Conservation (phyloP, 306 rosid species). For the Prunus davidiana region DNA sequence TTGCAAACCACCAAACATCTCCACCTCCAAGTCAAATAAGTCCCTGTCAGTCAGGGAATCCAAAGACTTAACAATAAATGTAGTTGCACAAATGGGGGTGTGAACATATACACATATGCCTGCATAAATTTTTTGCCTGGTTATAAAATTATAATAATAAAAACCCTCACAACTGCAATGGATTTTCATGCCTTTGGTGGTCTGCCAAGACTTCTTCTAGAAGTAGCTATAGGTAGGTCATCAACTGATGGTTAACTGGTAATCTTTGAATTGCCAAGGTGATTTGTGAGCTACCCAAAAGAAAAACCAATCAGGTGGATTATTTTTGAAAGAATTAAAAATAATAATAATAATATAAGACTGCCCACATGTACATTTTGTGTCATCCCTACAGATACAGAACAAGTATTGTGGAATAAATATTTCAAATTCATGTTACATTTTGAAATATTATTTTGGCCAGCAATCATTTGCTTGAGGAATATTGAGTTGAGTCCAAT, state of each 20-base stretch:
- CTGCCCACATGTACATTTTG: not conserved
- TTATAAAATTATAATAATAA: not conserved
- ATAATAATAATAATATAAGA: not conserved
- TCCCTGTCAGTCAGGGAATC: conserved; percentile 1
- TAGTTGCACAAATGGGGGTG: not conserved
- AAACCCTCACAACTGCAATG: not conserved
- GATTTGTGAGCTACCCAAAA: not conserved
- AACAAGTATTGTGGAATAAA: not conserved
- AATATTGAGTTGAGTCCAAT: conserved; percentile 6
- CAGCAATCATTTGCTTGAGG: not conserved
- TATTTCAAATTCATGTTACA: not conserved
- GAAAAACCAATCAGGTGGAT: not conserved
- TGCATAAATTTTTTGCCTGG: not conserved
- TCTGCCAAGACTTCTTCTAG: not conserved
- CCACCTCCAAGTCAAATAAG: not conserved
- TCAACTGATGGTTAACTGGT: not conserved
- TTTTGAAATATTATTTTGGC: not conserved
- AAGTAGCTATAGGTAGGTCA: not conserved
- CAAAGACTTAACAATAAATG: not conserved
- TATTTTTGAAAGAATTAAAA: not conserved
- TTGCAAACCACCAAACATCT: not conserved
- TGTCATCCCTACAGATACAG: not conserved
- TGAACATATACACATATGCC: not conserved
- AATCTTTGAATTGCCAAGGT: not conserved
- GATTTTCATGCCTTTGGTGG: not conserved